These are phyloP conservation scores for Aspergillus sclerotiicarbonarius DNA, from an alignment of 495 filamentous ascomycete species.

Conservation along the genomic window DNA sequence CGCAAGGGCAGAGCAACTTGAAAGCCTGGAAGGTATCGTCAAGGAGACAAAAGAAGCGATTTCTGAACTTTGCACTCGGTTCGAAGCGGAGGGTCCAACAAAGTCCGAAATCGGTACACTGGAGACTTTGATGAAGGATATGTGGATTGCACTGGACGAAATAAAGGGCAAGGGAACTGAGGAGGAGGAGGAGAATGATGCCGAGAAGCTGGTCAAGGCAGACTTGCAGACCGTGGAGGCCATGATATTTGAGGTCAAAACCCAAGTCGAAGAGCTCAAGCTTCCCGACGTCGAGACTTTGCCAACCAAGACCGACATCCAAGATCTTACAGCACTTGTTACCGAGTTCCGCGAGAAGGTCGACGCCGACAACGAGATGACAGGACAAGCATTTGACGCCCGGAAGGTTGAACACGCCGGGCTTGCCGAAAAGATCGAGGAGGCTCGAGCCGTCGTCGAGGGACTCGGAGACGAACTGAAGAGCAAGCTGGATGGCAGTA, in stretches of 20 bases:
- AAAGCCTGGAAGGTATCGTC: slow-evolving; percentile 66
- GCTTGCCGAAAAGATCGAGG: slow-evolving; percentile 57
- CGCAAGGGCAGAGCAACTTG: slow-evolving; percentile 76
- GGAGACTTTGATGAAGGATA: slow-evolving; percentile 71
- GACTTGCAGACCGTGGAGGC: slow-evolving; percentile 76
- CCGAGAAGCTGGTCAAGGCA: slow-evolving; percentile 69
- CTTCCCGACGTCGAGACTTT: slow-evolving; percentile 64
- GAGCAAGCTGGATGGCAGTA: slow-evolving; percentile 57
- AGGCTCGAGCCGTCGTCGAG: slow-evolving; percentile 54
- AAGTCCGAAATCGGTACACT: slow-evolving; percentile 76
- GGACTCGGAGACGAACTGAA: slow-evolving; percentile 67
- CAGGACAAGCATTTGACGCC: slow-evolving; percentile 76
- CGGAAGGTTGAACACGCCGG: slow-evolving; percentile 64
- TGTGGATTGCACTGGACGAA: slow-evolving; percentile 71
- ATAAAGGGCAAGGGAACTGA: slow-evolving; percentile 57
- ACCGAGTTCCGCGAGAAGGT: slow-evolving; percentile 68
- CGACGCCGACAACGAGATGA: slow-evolving; percentile 65
- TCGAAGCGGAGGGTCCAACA: slow-evolving; percentile 62
- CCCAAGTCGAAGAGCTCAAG: slow-evolving; percentile 66
- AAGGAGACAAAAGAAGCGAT: slow-evolving; percentile 70
- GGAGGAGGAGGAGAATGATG: slow-evolving; percentile 54
- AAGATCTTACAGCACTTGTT: slow-evolving; percentile 65
- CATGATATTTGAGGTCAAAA: slow-evolving; percentile 76
- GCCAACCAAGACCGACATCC: slow-evolving; percentile 58
- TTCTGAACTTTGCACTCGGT: slow-evolving; percentile 51